phyloP scores from a whole-genome alignment of 192 early-diverging fungal species.

The Globomyces pollinis-pini region DNA sequence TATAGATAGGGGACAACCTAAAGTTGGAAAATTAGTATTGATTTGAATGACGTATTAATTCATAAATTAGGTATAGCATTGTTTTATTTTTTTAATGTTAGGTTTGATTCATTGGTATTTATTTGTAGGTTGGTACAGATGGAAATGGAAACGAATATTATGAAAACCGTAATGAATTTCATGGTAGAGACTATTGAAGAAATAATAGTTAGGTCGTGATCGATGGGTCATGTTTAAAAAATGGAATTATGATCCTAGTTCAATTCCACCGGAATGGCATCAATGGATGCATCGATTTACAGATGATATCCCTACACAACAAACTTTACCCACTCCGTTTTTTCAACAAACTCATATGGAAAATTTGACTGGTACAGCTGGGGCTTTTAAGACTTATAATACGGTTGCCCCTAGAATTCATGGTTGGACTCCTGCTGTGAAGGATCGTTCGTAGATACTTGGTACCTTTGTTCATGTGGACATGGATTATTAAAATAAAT shows the following conservation, averaged over 20 bases:
- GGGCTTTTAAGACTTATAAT: conserved; percentile 44
- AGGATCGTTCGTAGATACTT: conserved; percentile 20
- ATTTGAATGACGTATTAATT: too few relatives aligned
- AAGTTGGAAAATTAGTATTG: too few relatives aligned
- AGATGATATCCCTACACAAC: conserved; percentile 37
- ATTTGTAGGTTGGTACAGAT: conserved; percentile 45
- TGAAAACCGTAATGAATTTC: conserved; percentile 37
- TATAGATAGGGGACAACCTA: too few relatives aligned
- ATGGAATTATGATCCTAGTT: conserved; percentile 46
- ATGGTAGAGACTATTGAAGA: conserved; percentile 8
- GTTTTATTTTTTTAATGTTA: too few relatives aligned
- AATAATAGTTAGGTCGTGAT: conserved; percentile 32
- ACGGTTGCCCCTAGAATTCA: conserved; percentile 37
- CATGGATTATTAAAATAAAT: too few relatives aligned
- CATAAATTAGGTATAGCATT: too few relatives aligned
- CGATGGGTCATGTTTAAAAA: conserved; percentile 43
- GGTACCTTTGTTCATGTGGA: too few relatives aligned
- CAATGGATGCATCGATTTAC: conserved; percentile 48
- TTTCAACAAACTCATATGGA: conserved; percentile 25
- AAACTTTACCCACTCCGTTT: conserved; percentile 37
- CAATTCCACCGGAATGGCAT: conserved; percentile 52
- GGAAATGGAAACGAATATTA: conserved; percentile 46
- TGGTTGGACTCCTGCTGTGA: conserved; percentile 26
- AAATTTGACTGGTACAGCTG: conserved; percentile 37
- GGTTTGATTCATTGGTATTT: too few relatives aligned